A percentile compares a stretch with the other conserved stretches of the same genome.
Evolutionary conservation across 2,329 filamentous ascomycete genomes (phyloP).

Genomic region (Torrubiellomyces zombiae): DNA sequence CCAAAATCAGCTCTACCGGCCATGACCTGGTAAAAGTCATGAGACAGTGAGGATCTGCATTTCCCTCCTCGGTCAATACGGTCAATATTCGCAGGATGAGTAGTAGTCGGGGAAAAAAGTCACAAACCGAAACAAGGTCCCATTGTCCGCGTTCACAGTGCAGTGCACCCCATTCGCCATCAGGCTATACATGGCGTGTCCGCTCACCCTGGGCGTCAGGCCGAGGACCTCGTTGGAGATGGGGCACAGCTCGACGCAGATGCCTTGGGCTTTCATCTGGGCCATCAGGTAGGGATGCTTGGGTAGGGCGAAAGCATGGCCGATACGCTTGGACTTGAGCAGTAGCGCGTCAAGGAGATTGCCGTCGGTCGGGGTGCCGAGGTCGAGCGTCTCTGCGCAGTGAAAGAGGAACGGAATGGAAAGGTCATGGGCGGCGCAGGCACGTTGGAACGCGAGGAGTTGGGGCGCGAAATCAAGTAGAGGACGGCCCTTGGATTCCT

Average conservation of each 20-base stretch:
- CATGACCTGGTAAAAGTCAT: slow-evolving; percentile 66
- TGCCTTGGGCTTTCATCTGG: slow-evolving; percentile 41
- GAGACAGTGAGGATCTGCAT: slow-evolving; percentile 49
- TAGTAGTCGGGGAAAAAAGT: background rate
- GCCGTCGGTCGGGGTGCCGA: slow-evolving; percentile 44
- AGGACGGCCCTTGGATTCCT: slow-evolving; percentile 45
- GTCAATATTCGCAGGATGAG: too few species aligned
- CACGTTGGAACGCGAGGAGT: slow-evolving; percentile 36
- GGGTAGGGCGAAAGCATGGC: slow-evolving; percentile 54
- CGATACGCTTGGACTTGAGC: slow-evolving; percentile 51
- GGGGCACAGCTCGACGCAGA: slow-evolving; percentile 62
- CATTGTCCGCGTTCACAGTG: slow-evolving; percentile 60
- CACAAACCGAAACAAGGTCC: slow-evolving; percentile 49
- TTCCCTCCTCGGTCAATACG: background rate
- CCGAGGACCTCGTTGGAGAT: slow-evolving; percentile 65
- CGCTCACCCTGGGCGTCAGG: slow-evolving; percentile 45
- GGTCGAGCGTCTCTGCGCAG: slow-evolving; percentile 57
- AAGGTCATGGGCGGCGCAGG: slow-evolving; percentile 28
- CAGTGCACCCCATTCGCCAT: slow-evolving; percentile 59
- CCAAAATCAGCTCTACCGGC: slow-evolving; percentile 50
- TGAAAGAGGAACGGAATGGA: slow-evolving; percentile 61
- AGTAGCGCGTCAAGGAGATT: slow-evolving; percentile 55
- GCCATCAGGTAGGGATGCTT: slow-evolving; percentile 51
- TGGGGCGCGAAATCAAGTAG: slow-evolving; percentile 37
- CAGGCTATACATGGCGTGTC: slow-evolving; percentile 51